These are phyloP conservation scores for Exophiala aquamarina DNA, from an alignment of 2,329 filamentous ascomycete species.

Conservation along the genomic window DNA sequence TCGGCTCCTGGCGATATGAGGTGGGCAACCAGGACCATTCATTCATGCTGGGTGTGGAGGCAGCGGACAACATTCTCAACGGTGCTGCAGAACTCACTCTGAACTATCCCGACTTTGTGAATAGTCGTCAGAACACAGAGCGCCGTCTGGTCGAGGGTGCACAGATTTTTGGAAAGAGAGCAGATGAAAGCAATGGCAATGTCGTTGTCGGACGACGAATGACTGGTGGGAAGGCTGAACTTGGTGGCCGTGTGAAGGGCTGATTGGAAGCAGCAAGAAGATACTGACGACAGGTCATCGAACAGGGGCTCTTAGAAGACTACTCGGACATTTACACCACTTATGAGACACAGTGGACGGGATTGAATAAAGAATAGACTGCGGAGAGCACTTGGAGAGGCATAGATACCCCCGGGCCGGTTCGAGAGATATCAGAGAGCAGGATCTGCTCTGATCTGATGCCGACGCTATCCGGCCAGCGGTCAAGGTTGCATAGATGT, in stretches of 20 bases:
- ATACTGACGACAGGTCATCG: too few species aligned
- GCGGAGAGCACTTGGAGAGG: too few species aligned
- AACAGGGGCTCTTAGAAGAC: too few species aligned
- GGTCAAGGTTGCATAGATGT: too few species aligned
- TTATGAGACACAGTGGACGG: too few species aligned
- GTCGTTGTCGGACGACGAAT: slow-evolving; percentile 25
- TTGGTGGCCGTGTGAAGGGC: slow-evolving; percentile 25
- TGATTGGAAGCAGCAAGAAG: too few species aligned
- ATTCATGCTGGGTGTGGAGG: slow-evolving; percentile 96
- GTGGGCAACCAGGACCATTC: slow-evolving; percentile 96
- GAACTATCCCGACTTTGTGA: slow-evolving; percentile 97
- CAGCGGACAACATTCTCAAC: slow-evolving; percentile 84
- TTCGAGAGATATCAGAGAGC: too few species aligned
- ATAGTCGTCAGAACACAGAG: slow-evolving; percentile 64
- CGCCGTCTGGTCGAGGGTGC: slow-evolving; percentile 62
- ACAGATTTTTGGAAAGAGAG: slow-evolving; percentile 55
- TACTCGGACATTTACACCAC: too few species aligned
- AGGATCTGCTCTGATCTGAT: too few species aligned
- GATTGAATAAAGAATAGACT: too few species aligned
- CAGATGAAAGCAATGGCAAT: slow-evolving; percentile 15
- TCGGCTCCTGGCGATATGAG: slow-evolving; percentile 98
- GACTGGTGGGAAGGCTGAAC: slow-evolving; percentile 27
- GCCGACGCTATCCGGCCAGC: too few species aligned
- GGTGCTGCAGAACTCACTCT: slow-evolving; percentile 88
- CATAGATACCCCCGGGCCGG: too few species aligned